Conservation (phyloP, 2,329 filamentous ascomycete genomes). For the Aspergillus awamori region DNA sequence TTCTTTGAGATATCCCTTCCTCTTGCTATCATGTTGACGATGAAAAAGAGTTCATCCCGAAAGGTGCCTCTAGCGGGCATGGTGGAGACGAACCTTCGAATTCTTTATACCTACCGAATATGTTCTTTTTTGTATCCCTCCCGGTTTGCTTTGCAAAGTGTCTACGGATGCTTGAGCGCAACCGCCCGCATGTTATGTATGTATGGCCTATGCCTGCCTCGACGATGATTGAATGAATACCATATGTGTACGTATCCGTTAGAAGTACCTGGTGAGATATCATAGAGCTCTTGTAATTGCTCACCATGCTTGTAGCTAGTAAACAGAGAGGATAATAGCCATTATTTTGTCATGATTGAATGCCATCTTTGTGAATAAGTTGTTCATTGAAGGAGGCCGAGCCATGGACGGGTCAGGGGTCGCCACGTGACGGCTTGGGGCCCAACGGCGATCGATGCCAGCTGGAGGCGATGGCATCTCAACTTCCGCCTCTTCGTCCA, state of each 20-base stretch:
- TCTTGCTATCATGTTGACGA: conserved; percentile 17
- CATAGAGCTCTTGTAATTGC: too few species aligned
- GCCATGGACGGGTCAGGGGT: conserved; percentile 28
- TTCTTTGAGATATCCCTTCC: conserved; percentile 18
- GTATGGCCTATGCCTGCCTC: conserved; percentile 11
- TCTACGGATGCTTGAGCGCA: conserved; percentile 2
- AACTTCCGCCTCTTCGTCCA: conserved; percentile 20
- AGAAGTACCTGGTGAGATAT: neutral
- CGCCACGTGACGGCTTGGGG: conserved; percentile 34
- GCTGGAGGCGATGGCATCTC: conserved; percentile 25
- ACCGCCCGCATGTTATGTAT: neutral
- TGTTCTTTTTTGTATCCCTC: conserved; percentile 1
- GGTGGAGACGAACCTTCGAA: conserved; percentile 1
- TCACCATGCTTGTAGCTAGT: too few species aligned
- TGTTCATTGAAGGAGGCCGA: neutral
- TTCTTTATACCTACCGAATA: neutral
- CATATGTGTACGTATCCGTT: conserved; percentile 22
- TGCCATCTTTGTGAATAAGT: too few species aligned
- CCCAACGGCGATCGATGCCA: conserved; percentile 27
- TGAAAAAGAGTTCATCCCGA: conserved; percentile 14
- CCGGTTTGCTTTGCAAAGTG: conserved; percentile 1
- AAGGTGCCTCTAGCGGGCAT: neutral
- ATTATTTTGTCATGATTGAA: too few species aligned
- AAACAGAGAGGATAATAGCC: too few species aligned
- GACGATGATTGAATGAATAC: conserved; percentile 27